phyloP scores from a whole-genome alignment of 495 filamentous ascomycete genomes.

The Rhypophila decipiens region DNA sequence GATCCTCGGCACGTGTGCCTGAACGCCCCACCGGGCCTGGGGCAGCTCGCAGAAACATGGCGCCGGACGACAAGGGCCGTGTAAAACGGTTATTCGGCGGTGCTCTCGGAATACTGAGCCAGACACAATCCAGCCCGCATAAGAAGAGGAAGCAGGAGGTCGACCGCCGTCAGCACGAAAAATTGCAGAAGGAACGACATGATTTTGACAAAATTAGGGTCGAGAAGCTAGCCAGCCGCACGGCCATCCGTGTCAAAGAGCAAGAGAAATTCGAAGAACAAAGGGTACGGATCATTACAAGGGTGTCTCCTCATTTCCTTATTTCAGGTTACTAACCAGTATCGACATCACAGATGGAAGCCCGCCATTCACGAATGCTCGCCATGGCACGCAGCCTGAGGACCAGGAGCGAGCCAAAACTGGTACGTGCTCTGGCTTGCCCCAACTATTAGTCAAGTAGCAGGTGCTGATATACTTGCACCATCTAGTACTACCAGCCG shows the following conservation, averaged over 20 bases:
- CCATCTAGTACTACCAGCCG: constrained; percentile 73
- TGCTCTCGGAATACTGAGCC: constrained; percentile 79
- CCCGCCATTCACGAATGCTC: constrained; percentile 65
- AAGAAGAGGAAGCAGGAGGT: constrained; percentile 81
- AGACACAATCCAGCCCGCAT: constrained; percentile 57
- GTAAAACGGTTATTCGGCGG: constrained; percentile 87
- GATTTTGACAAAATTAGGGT: constrained; percentile 60
- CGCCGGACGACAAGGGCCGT: constrained; percentile 75
- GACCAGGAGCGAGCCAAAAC: constrained; percentile 65
- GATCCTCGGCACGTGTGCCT: not conserved
- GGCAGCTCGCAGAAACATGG: constrained; percentile 33
- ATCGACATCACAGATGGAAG: constrained; percentile 87
- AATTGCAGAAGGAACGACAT: constrained; percentile 63
- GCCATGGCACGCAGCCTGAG: constrained; percentile 67
- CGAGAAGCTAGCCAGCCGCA: constrained; percentile 55
- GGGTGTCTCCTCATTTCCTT: too few species aligned
- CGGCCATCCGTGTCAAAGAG: constrained; percentile 54
- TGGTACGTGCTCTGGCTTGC: constrained; percentile 50
- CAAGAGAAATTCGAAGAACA: constrained; percentile 73
- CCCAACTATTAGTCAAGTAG: constrained; percentile 6
- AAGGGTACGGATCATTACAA: constrained; percentile 68
- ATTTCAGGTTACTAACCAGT: too few species aligned
- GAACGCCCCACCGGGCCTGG: constrained; percentile 9
- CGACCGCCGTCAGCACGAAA: constrained; percentile 82
- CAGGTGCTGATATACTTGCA: constrained; percentile 4